Base-by-base conservation (phyloP, 2,329 filamentous ascomycete genomes). In the Venturia asperata region DNA sequence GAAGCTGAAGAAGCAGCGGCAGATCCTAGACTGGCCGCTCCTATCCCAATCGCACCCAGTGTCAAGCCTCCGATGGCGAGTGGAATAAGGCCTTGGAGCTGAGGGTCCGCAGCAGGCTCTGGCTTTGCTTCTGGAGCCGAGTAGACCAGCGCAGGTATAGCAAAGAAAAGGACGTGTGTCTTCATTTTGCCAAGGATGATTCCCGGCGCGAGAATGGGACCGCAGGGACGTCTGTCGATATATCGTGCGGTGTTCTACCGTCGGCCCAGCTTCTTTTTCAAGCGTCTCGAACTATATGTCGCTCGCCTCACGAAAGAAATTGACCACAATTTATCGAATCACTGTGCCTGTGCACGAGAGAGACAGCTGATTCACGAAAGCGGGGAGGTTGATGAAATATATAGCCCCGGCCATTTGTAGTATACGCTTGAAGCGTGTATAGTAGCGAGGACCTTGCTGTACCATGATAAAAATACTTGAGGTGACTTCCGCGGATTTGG, bases 31-130 rank as follows among this genome's bases (percentile, higher is more conserved):
- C 30, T n/a, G 7, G 52, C 52, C 30, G 52, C 52, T 58, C 52
- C 52, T 37, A 58, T 6, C 5, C 52, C 52, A 58, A 58, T 34
- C 30, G 52, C 52, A n/a, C 52, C 52, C 7, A 58, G 17, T 37
- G 52, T 58, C 19, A 58, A 15, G 4, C 52, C 52, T 3, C 52
- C 52, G 30, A 58, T 37, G 30, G 52, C 52, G 37, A 58, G 52
- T 58, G 52, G 52, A 5, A 58, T 37, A 5, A 58, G 30, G 19
- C 5, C 27, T 21, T 58, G 52, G 3, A 58, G 52, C 52, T 58
- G 52, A 58, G 52, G 52, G 17, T 58, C 52, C 3, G 52, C 52
- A 37, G n/a, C 30, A n/a, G 52, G 52, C 30, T 58, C 52, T 7
- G 52, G 52, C 6, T 21, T 58, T 58, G 52, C 52, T 5, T 58